A percentile compares a stretch with the other conserved stretches of the same genome.
phyloP scores from a whole-genome alignment of 2,329 filamentous ascomycete species.

The Teratosphaeriaceae sp. region DNA sequence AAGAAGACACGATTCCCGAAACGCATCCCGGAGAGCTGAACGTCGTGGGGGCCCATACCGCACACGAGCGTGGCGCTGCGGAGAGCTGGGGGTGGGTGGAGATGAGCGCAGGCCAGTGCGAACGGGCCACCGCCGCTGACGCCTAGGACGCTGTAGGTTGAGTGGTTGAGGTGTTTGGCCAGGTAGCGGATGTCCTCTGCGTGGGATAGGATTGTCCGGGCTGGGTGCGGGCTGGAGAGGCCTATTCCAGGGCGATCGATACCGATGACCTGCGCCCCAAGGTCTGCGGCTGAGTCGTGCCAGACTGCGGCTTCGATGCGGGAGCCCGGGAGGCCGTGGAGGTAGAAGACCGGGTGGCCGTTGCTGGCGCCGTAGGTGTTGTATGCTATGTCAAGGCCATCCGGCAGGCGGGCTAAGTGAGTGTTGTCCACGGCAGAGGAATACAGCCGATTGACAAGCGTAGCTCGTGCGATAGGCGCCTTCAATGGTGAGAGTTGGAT shows the following conservation, averaged over 20 bases:
- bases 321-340: constrained; percentile 2
- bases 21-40: neutral
- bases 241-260: constrained; percentile 1
- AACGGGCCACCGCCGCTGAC: constrained; percentile 1
- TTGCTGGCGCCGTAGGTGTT: neutral
- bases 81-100: neutral
- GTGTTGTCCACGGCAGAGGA: no score
- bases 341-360: constrained; percentile 1
- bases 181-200: neutral
- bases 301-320: neutral
- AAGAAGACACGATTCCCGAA: neutral
- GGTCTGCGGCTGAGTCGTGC: neutral
- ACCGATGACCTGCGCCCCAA: neutral
- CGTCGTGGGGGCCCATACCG: neutral
- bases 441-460: no score
- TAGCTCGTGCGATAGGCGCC: no score
- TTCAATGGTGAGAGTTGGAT: no score
- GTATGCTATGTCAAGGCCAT: neutral
- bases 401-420: no score
- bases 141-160: neutral
- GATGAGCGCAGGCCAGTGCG: constrained; percentile 2
- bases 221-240: neutral
- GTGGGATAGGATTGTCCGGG: neutral
- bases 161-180: neutral
- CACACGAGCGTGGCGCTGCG: neutral